Base-by-base conservation (phyloP, 208 protist genomes). In the Leishmania braziliensis region DNA sequence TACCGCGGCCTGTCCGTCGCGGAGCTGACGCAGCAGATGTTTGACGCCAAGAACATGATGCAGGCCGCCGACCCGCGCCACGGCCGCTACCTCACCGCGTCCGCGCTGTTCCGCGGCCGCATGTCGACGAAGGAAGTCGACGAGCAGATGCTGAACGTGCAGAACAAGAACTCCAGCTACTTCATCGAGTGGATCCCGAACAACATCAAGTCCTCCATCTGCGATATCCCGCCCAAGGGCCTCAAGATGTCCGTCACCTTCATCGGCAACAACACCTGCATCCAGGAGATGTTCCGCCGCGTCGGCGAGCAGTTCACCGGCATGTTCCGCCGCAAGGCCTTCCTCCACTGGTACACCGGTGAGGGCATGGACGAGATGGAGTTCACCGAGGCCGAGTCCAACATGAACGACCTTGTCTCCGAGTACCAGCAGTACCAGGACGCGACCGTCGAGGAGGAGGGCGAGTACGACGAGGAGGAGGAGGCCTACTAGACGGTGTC, bases 321-420 rank as follows among this genome's bases (percentile, higher is more conserved):
- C 81, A 99, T 99, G 99, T 99, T 99, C 95, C 90, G 93, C 80
- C 88, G 98, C 82, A 99, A 99, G 92, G 99, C 99, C 80, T 99
- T 99, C 96, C 91, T 99, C 51, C 99, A 99, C 94, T 99, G 99
- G 99, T 99, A 99, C 95, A 99, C 98, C 69, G 96, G 97, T 66
- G 98, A 99, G 91, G 93, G 93, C 71, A 96, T 96, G 93, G 91
- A 96, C 83, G 92, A 95, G 85, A 93, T 93, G 87, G 93, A 96
- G 85, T 97, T 97, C 87, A 91, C 95, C 33, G 98, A 99, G 90
- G 79, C 93, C 12, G 95, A 98, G 86, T 96, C 92, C 78, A 98
- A 99, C 91, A 97, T 99, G 89, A 97, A 95, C 91, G 98, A 99
- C 79, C 90, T 99, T 69, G 78, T 84, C 43, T 95, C 88, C 60